Evolutionary conservation across 2,329 filamentous ascomycete genomes (phyloP).

Genomic region (Talaromyces sp.): DNA sequence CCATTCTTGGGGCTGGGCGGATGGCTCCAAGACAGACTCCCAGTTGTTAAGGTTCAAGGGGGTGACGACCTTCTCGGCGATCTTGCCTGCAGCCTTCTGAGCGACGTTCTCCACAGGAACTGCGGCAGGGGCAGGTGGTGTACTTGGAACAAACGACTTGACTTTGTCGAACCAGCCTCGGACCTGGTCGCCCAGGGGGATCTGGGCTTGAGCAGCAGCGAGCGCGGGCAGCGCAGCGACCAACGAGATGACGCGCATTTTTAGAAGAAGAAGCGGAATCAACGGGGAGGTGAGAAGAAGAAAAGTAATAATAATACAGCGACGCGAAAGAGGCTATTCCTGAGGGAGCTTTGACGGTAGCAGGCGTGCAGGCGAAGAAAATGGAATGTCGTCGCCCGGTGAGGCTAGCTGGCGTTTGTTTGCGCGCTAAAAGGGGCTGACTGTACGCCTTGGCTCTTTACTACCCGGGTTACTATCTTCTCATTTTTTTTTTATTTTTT

Average conservation of each 20-base stretch:
- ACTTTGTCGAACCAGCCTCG: slow-evolving; percentile 49
- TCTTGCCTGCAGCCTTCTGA: slow-evolving; percentile 44
- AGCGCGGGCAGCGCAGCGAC: slow-evolving; percentile 46
- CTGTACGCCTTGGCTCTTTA: background rate
- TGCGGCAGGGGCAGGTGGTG: slow-evolving; percentile 25
- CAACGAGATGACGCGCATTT: slow-evolving; percentile 51
- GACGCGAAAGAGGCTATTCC: slow-evolving; percentile 2
- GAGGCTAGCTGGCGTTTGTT: slow-evolving; percentile 11
- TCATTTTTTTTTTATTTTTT: background rate
- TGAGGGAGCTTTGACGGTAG: slow-evolving; percentile 2
- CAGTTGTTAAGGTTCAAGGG: slow-evolving; percentile 55
- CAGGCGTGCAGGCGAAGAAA: background rate
- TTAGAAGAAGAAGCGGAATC: background rate
- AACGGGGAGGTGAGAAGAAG: background rate
- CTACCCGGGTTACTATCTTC: too few relatives aligned
- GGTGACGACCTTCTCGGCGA: slow-evolving; percentile 49
- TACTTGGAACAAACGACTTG: slow-evolving; percentile 52
- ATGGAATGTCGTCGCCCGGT: background rate
- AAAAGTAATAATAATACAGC: slow-evolving; percentile 4
- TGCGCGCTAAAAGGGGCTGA: background rate
- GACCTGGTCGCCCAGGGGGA: slow-evolving; percentile 46
- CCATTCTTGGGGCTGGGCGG: slow-evolving; percentile 48
- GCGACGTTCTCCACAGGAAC: slow-evolving; percentile 36
- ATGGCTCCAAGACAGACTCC: slow-evolving; percentile 47
- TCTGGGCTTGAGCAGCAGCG: slow-evolving; percentile 56